phyloP scores from a whole-genome alignment of 208 protist species.

The Leptomonas pyrrhocoris region DNA sequence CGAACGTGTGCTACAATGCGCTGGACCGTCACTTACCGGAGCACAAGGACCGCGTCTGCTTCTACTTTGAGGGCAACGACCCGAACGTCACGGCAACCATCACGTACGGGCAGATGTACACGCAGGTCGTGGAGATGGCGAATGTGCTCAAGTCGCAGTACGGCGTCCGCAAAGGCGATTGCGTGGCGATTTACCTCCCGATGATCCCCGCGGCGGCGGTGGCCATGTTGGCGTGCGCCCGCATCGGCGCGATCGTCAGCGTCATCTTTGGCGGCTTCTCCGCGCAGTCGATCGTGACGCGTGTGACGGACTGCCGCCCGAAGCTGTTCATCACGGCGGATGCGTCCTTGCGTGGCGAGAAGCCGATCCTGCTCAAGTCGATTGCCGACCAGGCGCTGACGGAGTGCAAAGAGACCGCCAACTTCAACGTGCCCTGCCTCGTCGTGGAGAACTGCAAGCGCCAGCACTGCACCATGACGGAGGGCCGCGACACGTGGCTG shows the following conservation, averaged over 20 bases:
- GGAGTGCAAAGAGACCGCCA: conserved; percentile 30
- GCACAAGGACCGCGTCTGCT: conserved; percentile 78
- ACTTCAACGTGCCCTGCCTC: conserved; percentile 44
- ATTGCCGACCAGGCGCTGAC: conserved; percentile 82
- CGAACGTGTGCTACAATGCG: conserved; percentile 93
- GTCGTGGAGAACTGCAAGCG: conserved; percentile 59
- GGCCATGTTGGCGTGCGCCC: conserved; percentile 97
- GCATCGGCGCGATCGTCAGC: conserved; percentile 93
- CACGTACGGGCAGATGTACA: conserved; percentile 90
- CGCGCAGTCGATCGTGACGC: conserved; percentile 51
- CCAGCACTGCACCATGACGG: conserved; percentile 54
- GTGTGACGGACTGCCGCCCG: conserved; percentile 62
- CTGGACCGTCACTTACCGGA: conserved; percentile 83
- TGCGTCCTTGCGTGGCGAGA: conserved; percentile 78
- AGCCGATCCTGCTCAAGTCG: conserved; percentile 90
- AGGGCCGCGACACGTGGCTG: conserved; percentile 78
- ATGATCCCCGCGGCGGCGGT: conserved; percentile 93
- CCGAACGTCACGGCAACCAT: conserved; percentile 42
- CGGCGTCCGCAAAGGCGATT: conserved; percentile 92
- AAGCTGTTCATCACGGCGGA: conserved; percentile 88
- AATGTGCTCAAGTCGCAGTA: conserved; percentile 88
- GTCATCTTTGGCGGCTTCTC: conserved; percentile 91
- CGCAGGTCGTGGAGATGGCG: conserved; percentile 84
- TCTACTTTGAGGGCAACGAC: conserved; percentile 91
- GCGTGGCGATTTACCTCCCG: conserved; percentile 97